A percentile compares a stretch with the other conserved stretches of the same genome.
These are phyloP conservation scores for Parafenestella ontariensis DNA, from an alignment of 2,329 filamentous ascomycete genomes.

Conservation along the genomic window DNA sequence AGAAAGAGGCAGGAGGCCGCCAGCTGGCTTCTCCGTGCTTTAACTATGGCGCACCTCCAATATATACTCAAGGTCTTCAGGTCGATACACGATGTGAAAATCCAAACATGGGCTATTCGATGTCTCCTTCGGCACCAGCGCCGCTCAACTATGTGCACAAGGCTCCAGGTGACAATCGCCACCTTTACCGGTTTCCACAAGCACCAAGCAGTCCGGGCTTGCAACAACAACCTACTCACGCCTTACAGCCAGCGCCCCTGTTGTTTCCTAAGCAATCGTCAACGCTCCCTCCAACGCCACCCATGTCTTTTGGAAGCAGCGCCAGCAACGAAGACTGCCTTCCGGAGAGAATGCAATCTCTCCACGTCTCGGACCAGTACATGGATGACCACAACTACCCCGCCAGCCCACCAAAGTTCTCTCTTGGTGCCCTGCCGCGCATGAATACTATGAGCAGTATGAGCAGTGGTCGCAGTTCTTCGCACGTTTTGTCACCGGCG, in stretches of 20 bases:
- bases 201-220: background rate
- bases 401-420: constrained; percentile 5
- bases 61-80: constrained; percentile 1
- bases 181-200: constrained; percentile 4
- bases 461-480: constrained; percentile 13
- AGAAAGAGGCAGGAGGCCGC: constrained; percentile 14
- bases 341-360: constrained; percentile 19
- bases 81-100: constrained; percentile 2
- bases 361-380: constrained; percentile 8
- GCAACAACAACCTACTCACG: background rate
- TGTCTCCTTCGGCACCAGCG: background rate
- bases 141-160: constrained; percentile 6
- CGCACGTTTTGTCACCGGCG: background rate
- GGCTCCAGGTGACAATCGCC: background rate
- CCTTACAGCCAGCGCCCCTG: constrained; percentile 6
- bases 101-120: background rate
- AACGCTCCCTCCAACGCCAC: constrained; percentile 18
- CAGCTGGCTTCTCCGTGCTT: constrained; percentile 7
- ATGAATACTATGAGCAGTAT: constrained; percentile 18
- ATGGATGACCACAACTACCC: constrained; percentile 3
- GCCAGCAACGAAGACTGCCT: constrained; percentile 13
- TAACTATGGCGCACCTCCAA: constrained; percentile 2
- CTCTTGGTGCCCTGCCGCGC: constrained; percentile 9
- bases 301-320: constrained; percentile 18
- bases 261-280: constrained; percentile 8